Base-by-base conservation (phyloP, 495 filamentous ascomycete species). In the Amniculicola lignicola region DNA sequence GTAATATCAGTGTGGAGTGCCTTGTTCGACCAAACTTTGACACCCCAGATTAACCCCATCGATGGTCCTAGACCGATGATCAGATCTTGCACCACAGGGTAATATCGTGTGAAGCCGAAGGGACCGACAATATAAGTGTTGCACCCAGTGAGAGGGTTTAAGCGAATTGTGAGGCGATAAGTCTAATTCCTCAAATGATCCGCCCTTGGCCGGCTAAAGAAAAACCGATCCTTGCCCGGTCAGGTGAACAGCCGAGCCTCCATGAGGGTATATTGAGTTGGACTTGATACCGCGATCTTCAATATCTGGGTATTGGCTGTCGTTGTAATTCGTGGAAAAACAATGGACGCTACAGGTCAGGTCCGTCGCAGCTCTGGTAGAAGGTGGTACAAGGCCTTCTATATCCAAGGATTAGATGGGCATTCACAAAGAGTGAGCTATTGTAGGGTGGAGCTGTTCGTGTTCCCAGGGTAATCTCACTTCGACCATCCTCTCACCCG, bases 101-200 rank as follows among this genome's bases (percentile, higher is more conserved):
- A 52, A 25, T 31, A 42, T 41, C 4, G 14, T 27, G 24, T n/a
- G 18, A 22, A 21, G 31, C 10, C 5, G 22, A 4, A 19, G n/a
- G 14, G 21, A 22, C 29, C 11, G 14, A 15, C 38, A 41, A n/a
- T 51, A n/a, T n/a, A n/a, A n/a, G n/a, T n/a, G n/a, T n/a, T n/a
- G n/a, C n/a, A n/a, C n/a, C n/a, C n/a, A n/a, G n/a, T 12, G 5
- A 18, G 7, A 38, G n/a, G 15, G 19, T 3, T 39, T 31, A 16
- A 25, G 16, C 52, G 41, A 55, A 48, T 55, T 11, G 22, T 39
- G 39, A 23, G 15, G 23, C 28, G 31, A 31, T 38, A 28, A 35
- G 52, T 43, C 15, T 37, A 47, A 47, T 47, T 40, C 41, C 18
- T 46, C 21, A 55, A 21, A 55, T 55, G 43, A 40, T 9, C 23